Conservation (phyloP, 495 filamentous ascomycete genomes). For the Talaromyces thailandensis region DNA sequence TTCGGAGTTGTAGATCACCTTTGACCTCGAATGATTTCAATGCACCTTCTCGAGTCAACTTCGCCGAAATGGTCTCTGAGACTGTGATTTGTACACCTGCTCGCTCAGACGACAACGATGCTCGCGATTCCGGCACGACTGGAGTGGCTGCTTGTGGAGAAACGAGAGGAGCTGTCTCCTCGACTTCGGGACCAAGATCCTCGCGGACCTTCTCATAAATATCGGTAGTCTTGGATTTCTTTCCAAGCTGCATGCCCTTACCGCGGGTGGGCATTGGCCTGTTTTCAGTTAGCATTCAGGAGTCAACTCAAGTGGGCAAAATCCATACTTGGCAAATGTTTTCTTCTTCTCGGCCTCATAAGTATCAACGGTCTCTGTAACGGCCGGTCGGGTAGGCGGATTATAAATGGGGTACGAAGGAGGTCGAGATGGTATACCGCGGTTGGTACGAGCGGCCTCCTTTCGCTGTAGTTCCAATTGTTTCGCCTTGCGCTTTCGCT, state of each 20-base stretch:
- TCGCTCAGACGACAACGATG: conserved; percentile 58
- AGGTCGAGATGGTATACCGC: conserved; percentile 52
- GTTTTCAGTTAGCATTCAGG: conserved; percentile 8
- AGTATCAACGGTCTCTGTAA: conserved; percentile 76
- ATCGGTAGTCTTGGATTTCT: conserved; percentile 92
- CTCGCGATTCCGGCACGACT: conserved; percentile 44
- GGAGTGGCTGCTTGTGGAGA: conserved; percentile 46
- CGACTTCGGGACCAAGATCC: conserved; percentile 71
- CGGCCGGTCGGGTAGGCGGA: conserved; percentile 61
- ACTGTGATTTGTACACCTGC: conserved; percentile 80
- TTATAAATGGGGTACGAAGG: conserved; percentile 86
- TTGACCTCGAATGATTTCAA: conserved; percentile 78
- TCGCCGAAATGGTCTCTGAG: conserved; percentile 79
- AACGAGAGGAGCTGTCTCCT: conserved; percentile 70
- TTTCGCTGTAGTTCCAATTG: conserved; percentile 97
- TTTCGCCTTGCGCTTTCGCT: conserved; percentile 96
- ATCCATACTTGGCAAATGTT: conserved; percentile 55
- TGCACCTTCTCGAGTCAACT: conserved; percentile 75
- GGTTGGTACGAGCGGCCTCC: conserved; percentile 59
- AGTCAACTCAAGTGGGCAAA: not conserved
- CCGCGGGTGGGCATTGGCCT: conserved; percentile 66
- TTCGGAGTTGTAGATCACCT: conserved; percentile 82
- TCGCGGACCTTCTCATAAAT: conserved; percentile 94
- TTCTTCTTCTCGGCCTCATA: conserved; percentile 98
- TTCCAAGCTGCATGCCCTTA: conserved; percentile 97